phyloP scores from a whole-genome alignment of 1,284 basidiomycete genomes.

The Cryptococcus sp. region DNA sequence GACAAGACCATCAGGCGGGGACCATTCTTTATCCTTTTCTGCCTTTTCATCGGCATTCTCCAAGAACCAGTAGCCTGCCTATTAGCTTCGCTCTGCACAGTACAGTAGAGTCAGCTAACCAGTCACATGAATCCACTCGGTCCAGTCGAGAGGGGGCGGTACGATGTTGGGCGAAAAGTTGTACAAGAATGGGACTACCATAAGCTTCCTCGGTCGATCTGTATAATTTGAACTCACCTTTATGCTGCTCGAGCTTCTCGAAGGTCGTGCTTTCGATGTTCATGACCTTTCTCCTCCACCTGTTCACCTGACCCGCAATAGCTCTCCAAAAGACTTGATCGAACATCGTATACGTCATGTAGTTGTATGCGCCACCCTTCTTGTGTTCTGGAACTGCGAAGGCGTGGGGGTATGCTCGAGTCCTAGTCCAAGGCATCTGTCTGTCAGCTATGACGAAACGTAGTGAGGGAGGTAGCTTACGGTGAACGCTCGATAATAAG shows the following conservation, averaged over 20 bases:
- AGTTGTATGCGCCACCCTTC: constrained; percentile 96
- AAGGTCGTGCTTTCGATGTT: constrained; percentile 72
- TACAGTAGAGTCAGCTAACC: constrained; percentile 50
- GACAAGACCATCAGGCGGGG: constrained; percentile 70
- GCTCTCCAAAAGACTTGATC: constrained; percentile 98
- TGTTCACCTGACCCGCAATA: constrained; percentile 87
- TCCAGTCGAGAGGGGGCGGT: constrained; percentile 91
- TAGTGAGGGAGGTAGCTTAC: constrained; percentile 53
- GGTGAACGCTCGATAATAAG: constrained; percentile 88
- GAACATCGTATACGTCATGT: constrained; percentile 73
- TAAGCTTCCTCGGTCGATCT: constrained; percentile 1
- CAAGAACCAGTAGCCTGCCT: constrained; percentile 85
- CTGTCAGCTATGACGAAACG: constrained; percentile 6
- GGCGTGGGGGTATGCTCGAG: constrained; percentile 89
- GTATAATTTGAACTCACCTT: constrained; percentile 39
- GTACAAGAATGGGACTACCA: constrained; percentile 82
- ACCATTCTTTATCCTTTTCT: constrained; percentile 69
- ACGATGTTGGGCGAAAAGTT: constrained; percentile 89
- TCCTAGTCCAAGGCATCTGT: constrained; percentile 55
- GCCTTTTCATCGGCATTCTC: constrained; percentile 76
- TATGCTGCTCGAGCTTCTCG: constrained; percentile 91
- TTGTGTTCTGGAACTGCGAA: constrained; percentile 91
- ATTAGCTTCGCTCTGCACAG: neutral
- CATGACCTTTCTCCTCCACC: constrained; percentile 79
- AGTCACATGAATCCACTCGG: constrained; percentile 94